Evolutionary conservation across 441 rosid species (phyloP).

Genomic region (Arabidopsis lyrata): DNA sequence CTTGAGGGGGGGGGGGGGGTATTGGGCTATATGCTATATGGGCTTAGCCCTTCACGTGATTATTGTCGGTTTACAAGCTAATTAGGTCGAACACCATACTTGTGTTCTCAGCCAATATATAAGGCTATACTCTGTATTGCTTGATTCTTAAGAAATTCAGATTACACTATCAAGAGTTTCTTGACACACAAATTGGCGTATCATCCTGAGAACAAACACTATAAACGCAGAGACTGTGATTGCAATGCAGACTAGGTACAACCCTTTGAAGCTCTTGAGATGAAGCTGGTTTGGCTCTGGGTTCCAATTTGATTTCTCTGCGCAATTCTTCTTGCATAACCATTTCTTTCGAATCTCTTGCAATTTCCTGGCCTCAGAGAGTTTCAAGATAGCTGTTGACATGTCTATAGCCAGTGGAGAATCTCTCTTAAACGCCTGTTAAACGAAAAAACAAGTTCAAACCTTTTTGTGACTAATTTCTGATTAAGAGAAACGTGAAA

Average conservation of each 20-base stretch:
- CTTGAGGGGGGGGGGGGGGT: no score
- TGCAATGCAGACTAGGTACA: constrained; percentile 67
- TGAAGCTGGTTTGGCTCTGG: constrained; percentile 69
- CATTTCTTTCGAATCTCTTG: constrained; percentile 65
- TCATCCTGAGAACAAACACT: constrained; percentile 56
- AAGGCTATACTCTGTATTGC: no score
- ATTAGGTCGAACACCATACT: no score
- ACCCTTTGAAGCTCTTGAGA: constrained; percentile 82
- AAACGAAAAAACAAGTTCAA: constrained; percentile 1
- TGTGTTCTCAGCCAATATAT: no score
- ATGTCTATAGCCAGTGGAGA: constrained; percentile 78
- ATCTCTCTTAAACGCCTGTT: constrained; percentile 77
- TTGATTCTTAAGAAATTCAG: no score
- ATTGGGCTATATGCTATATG: no score
- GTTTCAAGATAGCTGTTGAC: constrained; percentile 84
- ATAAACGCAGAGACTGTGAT: constrained; percentile 57
- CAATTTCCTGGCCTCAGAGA: constrained; percentile 75
- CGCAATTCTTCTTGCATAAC: constrained; percentile 70
- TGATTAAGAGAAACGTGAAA: constrained; percentile 23
- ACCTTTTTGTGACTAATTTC: background rate
- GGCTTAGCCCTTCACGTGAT: no score
- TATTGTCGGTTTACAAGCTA: no score
- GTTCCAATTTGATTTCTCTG: constrained; percentile 40
- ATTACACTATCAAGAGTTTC: no score
- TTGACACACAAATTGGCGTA: constrained; percentile 52